A percentile compares a stretch with the other conserved stretches of the same genome.
Evolutionary conservation across 805 yeast genomes (phyloP).

Genomic region (Hanseniaspora valbyensis): DNA sequence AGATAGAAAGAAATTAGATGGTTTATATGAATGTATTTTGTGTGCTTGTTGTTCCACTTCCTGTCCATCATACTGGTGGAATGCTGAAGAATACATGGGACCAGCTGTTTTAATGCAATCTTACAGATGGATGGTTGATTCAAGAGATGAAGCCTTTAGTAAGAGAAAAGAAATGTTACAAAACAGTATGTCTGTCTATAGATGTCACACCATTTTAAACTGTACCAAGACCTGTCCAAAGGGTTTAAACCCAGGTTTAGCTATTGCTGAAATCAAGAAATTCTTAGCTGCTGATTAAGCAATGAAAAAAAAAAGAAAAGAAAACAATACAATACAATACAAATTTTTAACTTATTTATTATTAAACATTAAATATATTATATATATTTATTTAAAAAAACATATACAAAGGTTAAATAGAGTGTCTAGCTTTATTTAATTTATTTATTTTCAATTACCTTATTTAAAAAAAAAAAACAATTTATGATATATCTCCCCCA

Average conservation of each 20-base stretch:
- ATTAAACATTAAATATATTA: too few species aligned
- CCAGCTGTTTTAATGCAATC: slow-evolving; percentile 99
- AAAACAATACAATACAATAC: too few species aligned
- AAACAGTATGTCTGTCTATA: slow-evolving; percentile 93
- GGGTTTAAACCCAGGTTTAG: slow-evolving; percentile 95
- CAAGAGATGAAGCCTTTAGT: slow-evolving; percentile 82
- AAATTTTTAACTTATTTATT: too few species aligned
- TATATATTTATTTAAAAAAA: too few species aligned
- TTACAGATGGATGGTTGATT: slow-evolving; percentile 95
- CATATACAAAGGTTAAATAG: too few species aligned
- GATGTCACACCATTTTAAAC: slow-evolving; percentile 99
- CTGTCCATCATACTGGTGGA: slow-evolving; percentile 99
- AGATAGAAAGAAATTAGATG: slow-evolving; percentile 93
- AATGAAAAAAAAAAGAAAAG: too few species aligned
- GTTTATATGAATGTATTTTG: slow-evolving; percentile 91
- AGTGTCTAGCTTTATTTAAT: not conserved
- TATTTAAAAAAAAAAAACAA: not conserved
- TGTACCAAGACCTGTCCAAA: slow-evolving; percentile 97
- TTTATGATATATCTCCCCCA: not conserved
- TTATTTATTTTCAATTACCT: not conserved
- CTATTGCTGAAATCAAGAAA: slow-evolving; percentile 95
- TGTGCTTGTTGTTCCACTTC: slow-evolving; percentile 99
- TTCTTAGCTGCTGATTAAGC: slow-evolving; percentile 65
- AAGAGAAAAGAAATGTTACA: slow-evolving; percentile 80
- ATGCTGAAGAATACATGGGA: slow-evolving; percentile 94